Percentiles rank a stretch among this genome's conserved stretches.
These are phyloP conservation scores for Zychaea mexicana DNA, from an alignment of 371 early-diverging fungal species.

Conservation along the genomic window DNA sequence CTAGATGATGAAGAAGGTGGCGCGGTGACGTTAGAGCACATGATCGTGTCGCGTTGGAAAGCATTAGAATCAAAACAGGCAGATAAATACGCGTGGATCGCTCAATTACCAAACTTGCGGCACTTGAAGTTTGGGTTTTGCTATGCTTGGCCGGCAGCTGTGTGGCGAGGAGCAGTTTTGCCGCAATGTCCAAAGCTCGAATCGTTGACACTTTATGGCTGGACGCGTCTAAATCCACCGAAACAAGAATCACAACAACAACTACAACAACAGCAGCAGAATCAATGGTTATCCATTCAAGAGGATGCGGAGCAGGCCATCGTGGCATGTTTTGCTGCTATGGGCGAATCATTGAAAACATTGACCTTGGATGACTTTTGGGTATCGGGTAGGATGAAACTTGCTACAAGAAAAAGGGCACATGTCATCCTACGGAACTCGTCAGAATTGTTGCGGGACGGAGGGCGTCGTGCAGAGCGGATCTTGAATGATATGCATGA, in stretches of 20 bases:
- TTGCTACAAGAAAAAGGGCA: background rate
- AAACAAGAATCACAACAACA: background rate
- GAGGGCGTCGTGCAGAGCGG: background rate
- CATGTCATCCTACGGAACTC: background rate
- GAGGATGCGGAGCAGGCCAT: background rate
- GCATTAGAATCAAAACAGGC: background rate
- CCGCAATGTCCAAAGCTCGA: background rate
- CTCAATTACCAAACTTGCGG: background rate
- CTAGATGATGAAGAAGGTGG: background rate
- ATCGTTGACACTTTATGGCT: background rate
- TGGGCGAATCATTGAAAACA: background rate
- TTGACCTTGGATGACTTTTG: background rate
- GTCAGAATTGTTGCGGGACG: background rate
- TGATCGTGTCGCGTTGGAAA: background rate
- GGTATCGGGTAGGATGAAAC: background rate
- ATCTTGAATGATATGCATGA: background rate
- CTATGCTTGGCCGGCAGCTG: conserved; percentile 6
- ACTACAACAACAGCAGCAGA: background rate
- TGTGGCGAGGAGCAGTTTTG: conserved; percentile 6
- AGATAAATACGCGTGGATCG: conserved; percentile 1
- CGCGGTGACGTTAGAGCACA: too few relatives aligned
- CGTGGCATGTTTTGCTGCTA: background rate
- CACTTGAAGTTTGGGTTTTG: conserved; percentile 9
- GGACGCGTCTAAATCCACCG: background rate
- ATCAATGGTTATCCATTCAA: background rate